Conservation (phyloP, 2,329 filamentous ascomycete genomes). For the Diaporthe australafricana region DNA sequence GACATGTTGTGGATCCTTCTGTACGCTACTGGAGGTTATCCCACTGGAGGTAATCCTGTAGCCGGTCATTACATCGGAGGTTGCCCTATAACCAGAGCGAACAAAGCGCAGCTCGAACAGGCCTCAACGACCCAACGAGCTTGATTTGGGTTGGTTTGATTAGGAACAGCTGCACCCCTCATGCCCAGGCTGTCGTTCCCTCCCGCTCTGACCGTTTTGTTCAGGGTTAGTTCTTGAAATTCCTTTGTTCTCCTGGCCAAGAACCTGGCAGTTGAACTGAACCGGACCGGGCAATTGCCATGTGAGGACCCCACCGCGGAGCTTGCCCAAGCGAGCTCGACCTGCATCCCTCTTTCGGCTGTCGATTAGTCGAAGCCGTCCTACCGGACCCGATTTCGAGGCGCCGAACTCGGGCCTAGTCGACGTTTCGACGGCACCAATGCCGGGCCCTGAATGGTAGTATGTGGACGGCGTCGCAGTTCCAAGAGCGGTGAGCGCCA, state of each 20-base stretch:
- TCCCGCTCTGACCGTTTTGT: conserved; percentile 4
- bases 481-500: neutral
- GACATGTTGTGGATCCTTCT: conserved; percentile 14
- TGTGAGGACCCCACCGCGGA: conserved; percentile 6
- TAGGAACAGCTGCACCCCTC: neutral
- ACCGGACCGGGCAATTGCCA: conserved; percentile 1
- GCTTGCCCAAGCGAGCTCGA: neutral
- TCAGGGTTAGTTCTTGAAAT: conserved; percentile 4
- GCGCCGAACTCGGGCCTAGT: conserved; percentile 12
- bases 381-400: conserved; percentile 14
- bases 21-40: too few relatives aligned
- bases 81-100: neutral
- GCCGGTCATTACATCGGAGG: too few relatives aligned
- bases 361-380: neutral
- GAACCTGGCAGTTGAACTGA: neutral
- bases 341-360: neutral
- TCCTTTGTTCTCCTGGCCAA: neutral
- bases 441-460: conserved; percentile 5
- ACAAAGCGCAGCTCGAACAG: conserved; percentile 2
- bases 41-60: too few relatives aligned
- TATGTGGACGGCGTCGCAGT: neutral
- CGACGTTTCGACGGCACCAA: neutral
- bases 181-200: conserved; percentile 13
- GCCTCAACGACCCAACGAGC: neutral
- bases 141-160: conserved; percentile 6